phyloP scores from a whole-genome alignment of 176 grass and related monocot species.

The Leersia perrieri region DNA sequence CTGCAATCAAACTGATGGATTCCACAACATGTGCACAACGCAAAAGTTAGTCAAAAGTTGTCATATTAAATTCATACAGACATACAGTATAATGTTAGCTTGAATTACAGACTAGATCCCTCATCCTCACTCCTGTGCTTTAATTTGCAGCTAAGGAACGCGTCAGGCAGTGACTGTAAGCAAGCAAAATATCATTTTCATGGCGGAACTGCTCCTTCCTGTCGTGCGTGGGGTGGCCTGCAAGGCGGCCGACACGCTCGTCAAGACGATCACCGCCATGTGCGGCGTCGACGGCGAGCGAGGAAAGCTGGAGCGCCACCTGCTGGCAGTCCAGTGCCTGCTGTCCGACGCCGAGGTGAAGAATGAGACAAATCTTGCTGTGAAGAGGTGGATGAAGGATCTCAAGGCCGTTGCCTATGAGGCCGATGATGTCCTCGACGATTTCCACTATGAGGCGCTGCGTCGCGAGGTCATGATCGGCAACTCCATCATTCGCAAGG shows the following conservation, averaged over 20 bases:
- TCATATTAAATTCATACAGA: too few relatives aligned
- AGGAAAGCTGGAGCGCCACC: not conserved
- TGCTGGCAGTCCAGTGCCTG: not conserved
- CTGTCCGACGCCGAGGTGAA: not conserved
- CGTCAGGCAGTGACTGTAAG: too few relatives aligned
- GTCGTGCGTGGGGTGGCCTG: not conserved
- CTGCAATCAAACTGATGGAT: too few relatives aligned
- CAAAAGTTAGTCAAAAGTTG: too few relatives aligned
- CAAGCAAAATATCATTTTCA: too few relatives aligned
- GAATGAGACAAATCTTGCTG: not conserved
- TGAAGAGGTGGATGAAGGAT: conserved; percentile 1
- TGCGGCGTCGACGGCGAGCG: not conserved
- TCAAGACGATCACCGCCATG: not conserved
- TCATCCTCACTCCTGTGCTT: too few relatives aligned
- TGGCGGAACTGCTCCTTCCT: not conserved
- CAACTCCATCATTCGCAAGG: not conserved
- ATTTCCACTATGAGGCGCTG: not conserved
- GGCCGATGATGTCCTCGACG: not conserved
- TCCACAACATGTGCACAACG: too few relatives aligned
- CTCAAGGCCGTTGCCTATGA: conserved; percentile 28
- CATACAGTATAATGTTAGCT: too few relatives aligned
- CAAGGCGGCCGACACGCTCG: not conserved
- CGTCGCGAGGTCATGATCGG: not conserved
- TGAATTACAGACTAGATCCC: too few relatives aligned
- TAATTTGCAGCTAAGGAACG: too few relatives aligned